phyloP scores from a whole-genome alignment of 352 stramenopile genomes.

The Phytophthora sp. region DNA sequence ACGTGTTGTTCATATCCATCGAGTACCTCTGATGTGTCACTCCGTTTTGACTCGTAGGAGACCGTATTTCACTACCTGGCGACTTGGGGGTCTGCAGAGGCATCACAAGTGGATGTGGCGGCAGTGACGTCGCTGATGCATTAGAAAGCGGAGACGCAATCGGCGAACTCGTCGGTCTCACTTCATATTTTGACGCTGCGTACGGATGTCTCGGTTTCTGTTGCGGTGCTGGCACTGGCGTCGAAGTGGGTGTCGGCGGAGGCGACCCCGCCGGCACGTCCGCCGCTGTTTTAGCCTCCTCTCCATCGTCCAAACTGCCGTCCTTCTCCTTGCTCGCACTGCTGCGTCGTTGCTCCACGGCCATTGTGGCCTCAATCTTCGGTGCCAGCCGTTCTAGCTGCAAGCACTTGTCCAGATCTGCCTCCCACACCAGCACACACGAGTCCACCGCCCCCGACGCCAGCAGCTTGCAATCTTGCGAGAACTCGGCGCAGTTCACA shows the following conservation, averaged over 20 bases:
- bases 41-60: conserved; percentile 16
- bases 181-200: conserved; percentile 44
- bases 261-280: conserved; percentile 25
- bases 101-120: conserved; percentile 14
- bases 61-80: conserved; percentile 22
- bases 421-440: conserved; percentile 89
- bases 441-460: conserved; percentile 78
- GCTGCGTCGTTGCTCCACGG: conserved; percentile 14
- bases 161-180: conserved; percentile 22
- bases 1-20: conserved; percentile 54
- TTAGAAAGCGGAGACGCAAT: conserved; percentile 9
- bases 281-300: conserved; percentile 1
- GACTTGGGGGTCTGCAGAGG: conserved; percentile 15
- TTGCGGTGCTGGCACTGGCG: conserved; percentile 42
- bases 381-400: conserved; percentile 40
- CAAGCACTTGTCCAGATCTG: conserved; percentile 80
- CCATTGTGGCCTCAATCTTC: conserved; percentile 6
- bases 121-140: conserved; percentile 1
- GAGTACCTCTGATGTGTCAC: conserved; percentile 12
- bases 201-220: conserved; percentile 51
- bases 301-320: conserved; percentile 14
- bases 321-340: conserved; percentile 3
- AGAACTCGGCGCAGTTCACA: conserved; percentile 75
- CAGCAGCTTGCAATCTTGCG: conserved; percentile 65
- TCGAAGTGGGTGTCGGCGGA: conserved; percentile 41